phyloP scores from a whole-genome alignment of 169 alveolate species.

The Plasmodium gaboni region DNA sequence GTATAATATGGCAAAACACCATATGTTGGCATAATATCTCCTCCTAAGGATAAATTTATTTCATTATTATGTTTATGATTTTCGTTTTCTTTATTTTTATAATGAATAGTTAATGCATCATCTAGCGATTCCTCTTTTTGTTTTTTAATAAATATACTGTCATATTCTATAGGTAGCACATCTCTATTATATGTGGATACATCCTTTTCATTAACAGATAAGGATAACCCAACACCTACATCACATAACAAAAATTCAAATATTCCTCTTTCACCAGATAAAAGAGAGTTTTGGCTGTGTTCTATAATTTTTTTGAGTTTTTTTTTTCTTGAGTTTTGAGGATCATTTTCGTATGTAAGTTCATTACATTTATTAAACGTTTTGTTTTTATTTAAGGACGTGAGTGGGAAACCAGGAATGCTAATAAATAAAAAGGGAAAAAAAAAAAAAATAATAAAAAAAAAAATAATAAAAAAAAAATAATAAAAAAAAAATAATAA shows the following conservation, averaged over 20 bases:
- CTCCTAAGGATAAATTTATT: constrained; percentile 68
- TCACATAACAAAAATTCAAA: constrained; percentile 91
- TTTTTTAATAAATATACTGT: constrained; percentile 86
- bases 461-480: constrained; percentile 12
- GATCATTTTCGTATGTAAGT: constrained; percentile 62
- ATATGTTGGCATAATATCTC: constrained; percentile 78
- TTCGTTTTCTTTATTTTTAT: constrained; percentile 80
- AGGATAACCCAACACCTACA: constrained; percentile 89
- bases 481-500: too few species aligned
- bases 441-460: not conserved
- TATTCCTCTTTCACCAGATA: constrained; percentile 88
- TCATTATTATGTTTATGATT: constrained; percentile 24
- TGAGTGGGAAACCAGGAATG: constrained; percentile 65
- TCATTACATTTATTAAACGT: constrained; percentile 29
- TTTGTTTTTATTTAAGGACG: constrained; percentile 38
- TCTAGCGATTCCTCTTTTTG: constrained; percentile 83
- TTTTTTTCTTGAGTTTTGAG: constrained; percentile 66
- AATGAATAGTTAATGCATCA: constrained; percentile 84
- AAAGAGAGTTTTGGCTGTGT: constrained; percentile 75
- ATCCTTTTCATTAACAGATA: constrained; percentile 78
- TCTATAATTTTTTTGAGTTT: constrained; percentile 58
- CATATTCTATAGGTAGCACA: constrained; percentile 86
- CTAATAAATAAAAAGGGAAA: constrained; percentile 6
- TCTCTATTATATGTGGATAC: constrained; percentile 77
- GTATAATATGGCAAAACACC: constrained; percentile 93